Base-by-base conservation (phyloP, 345 rosid species). In the Populus pruinosa region DNA sequence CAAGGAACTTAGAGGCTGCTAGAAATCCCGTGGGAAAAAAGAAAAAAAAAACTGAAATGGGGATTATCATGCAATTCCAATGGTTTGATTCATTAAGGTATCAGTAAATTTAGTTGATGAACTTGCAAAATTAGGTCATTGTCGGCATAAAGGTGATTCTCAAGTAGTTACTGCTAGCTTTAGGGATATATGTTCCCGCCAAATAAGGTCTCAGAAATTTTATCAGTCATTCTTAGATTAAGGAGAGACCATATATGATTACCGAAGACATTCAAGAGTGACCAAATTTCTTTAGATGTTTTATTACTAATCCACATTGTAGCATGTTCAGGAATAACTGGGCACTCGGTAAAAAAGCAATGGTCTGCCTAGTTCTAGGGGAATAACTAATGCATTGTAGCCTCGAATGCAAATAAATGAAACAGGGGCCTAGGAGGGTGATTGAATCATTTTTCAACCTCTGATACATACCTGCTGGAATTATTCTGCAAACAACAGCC, bases 391-490 rank as follows among this genome's bases (percentile, higher is more conserved):
- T 71, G 74, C 16, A 29, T 1, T 6, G 16, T 44, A 5, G 55
- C 35, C 56, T 69, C 36, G 12, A 12, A 29, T 69, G 2, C 21
- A 36, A 71, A 16, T 31, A 53, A 29, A 14, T 47, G 62, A 6
- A 39, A 71, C 27, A 21, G 20, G 25, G 35, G 11, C 31, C 9
- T 27, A 21, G 27, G 62, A 50, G 33, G 39, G 64, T 53, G 29
- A 27, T 61, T 33, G 63, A 27, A 61, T 25, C 41, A 63, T 41
- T 10, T 16, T 17, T 64, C 33, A 74, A 21, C 4, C 49, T 47
- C 63, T 44, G 25, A 41, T 31, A 62, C 63, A 64, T 29, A 65
- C 71, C 77, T 65, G 70, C 63, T 75, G 70, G 47, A 29, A 75
- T 41, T 44, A 43, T 38, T 25, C 23, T 41, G 36, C 11, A 12